Base-by-base conservation (phyloP, 2,329 filamentous ascomycete species). In the Ceratocystis destructans region DNA sequence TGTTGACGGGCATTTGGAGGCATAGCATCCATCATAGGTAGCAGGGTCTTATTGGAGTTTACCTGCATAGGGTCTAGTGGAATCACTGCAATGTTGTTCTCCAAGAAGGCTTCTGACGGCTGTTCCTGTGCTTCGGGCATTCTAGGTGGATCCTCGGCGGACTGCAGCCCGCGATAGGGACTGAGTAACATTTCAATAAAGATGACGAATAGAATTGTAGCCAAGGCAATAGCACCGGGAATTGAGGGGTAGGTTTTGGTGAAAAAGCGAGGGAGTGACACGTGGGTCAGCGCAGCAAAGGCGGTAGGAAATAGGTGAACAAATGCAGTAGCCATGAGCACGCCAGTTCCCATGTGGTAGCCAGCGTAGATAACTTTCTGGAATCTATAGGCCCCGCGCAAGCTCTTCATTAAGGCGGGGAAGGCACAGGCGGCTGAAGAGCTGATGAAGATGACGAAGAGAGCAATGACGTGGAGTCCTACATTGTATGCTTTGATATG, bases 221-320 rank as follows among this genome's bases (percentile, higher is more conserved):
- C 78, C 83, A 96, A 90, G 62, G 89, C 86, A 67, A 95, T 85
- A 64, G 91, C 82, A 3, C 90, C 90, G 0, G 90, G 85, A 77
- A 94, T 88, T 25, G 89, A 87, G 64, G 81, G 83, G 75, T 93
- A 96, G 33, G 83, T 82, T 55, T 85, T 71, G 71, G 83, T 91
- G 84, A 90, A 95, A 73, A 91, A 88, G 65, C 79, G 77, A 12
- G 87, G 86, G 0, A 96, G 82, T 72, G 86, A 88, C 10, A 83
- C 84, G 70, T 87, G 78, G 50, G 79, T 84, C 10, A 87, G 78
- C 6, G 83, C 84, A 64, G 78, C 73, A 70, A 88, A 88, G 4
- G 86, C 85, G 1, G 83, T 87, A 57, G 83, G 85, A 7, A 87
- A 80, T 41, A 87, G 77, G 76, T 92, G 88, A 37, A 92, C 88